Evolutionary conservation across 331 rosid genomes (phyloP).

Genomic region (Spiraea crenata): DNA sequence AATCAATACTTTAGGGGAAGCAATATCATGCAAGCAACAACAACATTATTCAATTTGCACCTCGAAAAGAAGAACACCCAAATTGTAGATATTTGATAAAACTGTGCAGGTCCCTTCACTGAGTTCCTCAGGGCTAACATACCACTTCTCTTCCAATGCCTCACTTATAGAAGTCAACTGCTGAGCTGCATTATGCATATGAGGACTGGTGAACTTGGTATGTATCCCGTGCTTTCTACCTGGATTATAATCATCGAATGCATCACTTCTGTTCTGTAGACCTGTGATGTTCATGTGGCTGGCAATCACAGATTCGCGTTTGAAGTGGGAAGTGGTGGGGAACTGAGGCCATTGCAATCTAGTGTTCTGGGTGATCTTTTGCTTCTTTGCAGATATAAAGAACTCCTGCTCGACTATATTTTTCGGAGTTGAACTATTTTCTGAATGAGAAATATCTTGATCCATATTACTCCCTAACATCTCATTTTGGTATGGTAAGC

Average conservation of each 20-base stretch:
- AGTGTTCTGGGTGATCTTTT: conserved; percentile 39
- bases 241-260: conserved; percentile 33
- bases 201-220: conserved; percentile 40
- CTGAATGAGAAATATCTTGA: conserved; percentile 38
- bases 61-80: conserved; percentile 87
- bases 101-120: conserved; percentile 43
- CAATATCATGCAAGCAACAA: conserved; percentile 24
- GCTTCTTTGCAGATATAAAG: conserved; percentile 43
- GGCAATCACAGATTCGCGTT: conserved; percentile 28
- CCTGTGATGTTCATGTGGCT: conserved; percentile 31
- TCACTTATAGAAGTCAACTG: conserved; percentile 35
- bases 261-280: conserved; percentile 33
- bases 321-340: conserved; percentile 30
- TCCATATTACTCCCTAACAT: conserved; percentile 28
- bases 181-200: conserved; percentile 31
- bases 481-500: conserved; percentile 42
- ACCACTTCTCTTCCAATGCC: conserved; percentile 68
- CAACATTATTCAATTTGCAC: conserved; percentile 36
- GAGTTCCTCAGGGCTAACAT: conserved; percentile 67
- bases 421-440: conserved; percentile 39
- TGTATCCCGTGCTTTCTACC: conserved; percentile 27
- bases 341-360: conserved; percentile 42
- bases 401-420: conserved; percentile 44
- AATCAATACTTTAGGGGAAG: conserved; percentile 10
- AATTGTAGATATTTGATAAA: conserved; percentile 66